These are phyloP conservation scores for Phaeodactylum tricornutum DNA, from an alignment of 108 stramenopile genomes.

Conservation along the genomic window DNA sequence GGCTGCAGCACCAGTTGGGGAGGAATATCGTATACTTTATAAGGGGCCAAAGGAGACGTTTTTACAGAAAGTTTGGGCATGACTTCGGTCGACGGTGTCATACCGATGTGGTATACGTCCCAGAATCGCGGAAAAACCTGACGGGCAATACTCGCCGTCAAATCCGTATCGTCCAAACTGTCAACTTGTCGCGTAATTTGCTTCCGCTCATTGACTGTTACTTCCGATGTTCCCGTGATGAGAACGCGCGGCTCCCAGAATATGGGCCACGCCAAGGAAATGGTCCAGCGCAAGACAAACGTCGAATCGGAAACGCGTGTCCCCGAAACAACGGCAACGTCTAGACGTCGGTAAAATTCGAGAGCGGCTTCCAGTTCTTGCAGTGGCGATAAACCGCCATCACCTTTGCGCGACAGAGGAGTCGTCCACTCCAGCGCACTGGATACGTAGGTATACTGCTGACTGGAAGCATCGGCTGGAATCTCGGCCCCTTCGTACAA, in stretches of 20 bases:
- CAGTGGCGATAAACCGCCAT: constrained; percentile 2
- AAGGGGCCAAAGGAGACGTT: constrained; percentile 18
- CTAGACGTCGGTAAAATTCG: constrained; percentile 51
- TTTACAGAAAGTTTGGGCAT: constrained; percentile 17
- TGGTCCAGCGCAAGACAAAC: constrained; percentile 52
- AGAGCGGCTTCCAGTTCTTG: constrained; percentile 33
- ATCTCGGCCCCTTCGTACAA: constrained; percentile 17
- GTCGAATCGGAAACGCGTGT: constrained; percentile 17
- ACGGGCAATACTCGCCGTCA: constrained; percentile 23
- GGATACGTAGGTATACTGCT: constrained; percentile 12
- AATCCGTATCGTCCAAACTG: constrained; percentile 28
- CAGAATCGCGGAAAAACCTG: constrained; percentile 72
- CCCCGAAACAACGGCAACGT: constrained; percentile 58
- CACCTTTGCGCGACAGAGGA: background rate
- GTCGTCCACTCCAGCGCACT: constrained; percentile 28
- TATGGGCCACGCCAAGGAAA: constrained; percentile 69
- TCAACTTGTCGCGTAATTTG: constrained; percentile 47
- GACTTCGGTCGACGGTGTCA: constrained; percentile 72
- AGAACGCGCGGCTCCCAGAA: constrained; percentile 64
- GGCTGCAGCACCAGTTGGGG: constrained; percentile 44
- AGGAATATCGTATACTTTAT: constrained; percentile 52
- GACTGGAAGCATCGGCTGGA: constrained; percentile 5
- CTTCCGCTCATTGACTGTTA: constrained; percentile 16
- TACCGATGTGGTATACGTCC: constrained; percentile 82
- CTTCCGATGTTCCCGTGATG: constrained; percentile 42